Base-by-base conservation (phyloP, 2,329 filamentous ascomycete species). In the Emergomyces pasteurianus region DNA sequence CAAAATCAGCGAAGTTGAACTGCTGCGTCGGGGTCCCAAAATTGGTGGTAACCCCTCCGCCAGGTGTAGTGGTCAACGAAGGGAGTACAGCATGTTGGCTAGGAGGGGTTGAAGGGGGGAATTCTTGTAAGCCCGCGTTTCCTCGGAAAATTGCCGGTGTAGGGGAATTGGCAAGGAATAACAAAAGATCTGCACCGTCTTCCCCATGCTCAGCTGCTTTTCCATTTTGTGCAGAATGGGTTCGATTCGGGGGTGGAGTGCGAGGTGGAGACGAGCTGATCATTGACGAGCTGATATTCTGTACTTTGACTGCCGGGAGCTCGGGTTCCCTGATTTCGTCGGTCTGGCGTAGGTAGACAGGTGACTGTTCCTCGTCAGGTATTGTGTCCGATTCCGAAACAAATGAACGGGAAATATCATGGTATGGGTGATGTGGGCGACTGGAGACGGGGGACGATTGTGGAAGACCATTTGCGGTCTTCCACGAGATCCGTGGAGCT, bases 1-100 rank as follows among this genome's bases (percentile, higher is more conserved):
- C 87, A 75, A 96, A 99, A 72, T 99, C 94, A 58, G 91, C 85
- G 76, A 97, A 95, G 77, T 97, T 95, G 74, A 97, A 95, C 57
- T 80, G 83, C 70, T 92, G 88, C 18, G 87, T 87, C 0, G 92
- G 92, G 0, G 92, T 97, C 64, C 84, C 86, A 58, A 86, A 81
- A 56, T 81, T 80, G 52, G 86, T 84, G 86, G 95, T 61, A 85
- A 95, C 26, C 85, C 91, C 64, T 89, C 79, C 58, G 84, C 89
- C 65, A 80, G 83, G 79, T 14, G 83, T 84, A 2, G 74, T 73
- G 36, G 81, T 80, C 60, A 85, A 74, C 60, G 81, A 78, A 57
- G 78, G 77, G 52, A 81, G 72, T 31, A 71, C 69, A 18, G 73
- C 72, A 66, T 80, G 84, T 71, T 86, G 86, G 59, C 86, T 85